Evolutionary conservation across 1,284 basidiomycete genomes (phyloP).

Genomic region (Cutaneotrichosporon arboriforme): DNA sequence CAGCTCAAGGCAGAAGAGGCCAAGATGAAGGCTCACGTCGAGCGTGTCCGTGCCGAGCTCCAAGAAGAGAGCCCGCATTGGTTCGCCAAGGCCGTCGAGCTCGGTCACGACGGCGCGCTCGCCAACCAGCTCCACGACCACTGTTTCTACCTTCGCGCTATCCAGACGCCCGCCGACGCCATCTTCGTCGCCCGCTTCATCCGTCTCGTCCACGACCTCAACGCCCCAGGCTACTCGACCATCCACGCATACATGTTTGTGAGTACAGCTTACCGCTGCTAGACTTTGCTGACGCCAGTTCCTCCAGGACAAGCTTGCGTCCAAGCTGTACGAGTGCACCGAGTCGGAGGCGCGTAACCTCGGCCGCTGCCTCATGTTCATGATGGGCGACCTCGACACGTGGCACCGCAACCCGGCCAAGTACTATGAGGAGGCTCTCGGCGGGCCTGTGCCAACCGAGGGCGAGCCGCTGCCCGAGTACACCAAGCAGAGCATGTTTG

Average conservation of each 20-base stretch:
- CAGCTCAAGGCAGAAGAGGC: constrained; percentile 35
- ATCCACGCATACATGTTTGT: constrained; percentile 73
- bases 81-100: constrained; percentile 60
- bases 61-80: constrained; percentile 83
- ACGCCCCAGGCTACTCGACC: constrained; percentile 81
- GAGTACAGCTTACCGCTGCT: no score
- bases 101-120: constrained; percentile 11
- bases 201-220: constrained; percentile 75
- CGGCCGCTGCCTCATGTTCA: constrained; percentile 76
- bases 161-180: constrained; percentile 92
- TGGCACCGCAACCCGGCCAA: constrained; percentile 66
- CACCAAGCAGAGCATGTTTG: constrained; percentile 56
- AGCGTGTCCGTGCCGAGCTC: constrained; percentile 57
- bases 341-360: constrained; percentile 96
- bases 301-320: constrained; percentile 74
- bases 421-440: constrained; percentile 51
- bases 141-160: constrained; percentile 85
- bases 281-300: constrained; percentile 46
- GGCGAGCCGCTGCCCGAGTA: constrained; percentile 41
- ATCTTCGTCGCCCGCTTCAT: constrained; percentile 90
- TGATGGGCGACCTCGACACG: constrained; percentile 65
- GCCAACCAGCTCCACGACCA: constrained; percentile 56
- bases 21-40: constrained; percentile 46
- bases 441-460: constrained; percentile 19
- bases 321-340: constrained; percentile 83